A percentile compares a stretch with the other conserved stretches of the same genome.
Conservation (phyloP, 768 basidiomycete genomes). For the Pisolithus marmoratus region DNA sequence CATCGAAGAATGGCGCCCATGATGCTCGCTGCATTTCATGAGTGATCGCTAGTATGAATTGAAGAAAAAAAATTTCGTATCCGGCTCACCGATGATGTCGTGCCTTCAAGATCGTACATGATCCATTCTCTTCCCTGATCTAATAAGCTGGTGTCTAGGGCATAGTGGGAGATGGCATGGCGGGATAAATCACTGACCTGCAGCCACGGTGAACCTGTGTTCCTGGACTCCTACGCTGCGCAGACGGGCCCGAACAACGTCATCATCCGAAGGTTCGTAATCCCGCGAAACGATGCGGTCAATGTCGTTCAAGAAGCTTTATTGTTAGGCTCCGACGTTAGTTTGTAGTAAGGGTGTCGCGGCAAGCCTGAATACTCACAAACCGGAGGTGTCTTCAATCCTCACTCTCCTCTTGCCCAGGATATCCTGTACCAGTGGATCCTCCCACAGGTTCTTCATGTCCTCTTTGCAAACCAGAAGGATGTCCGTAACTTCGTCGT, state of each 20-base stretch:
- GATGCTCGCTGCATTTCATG: constrained; percentile 47
- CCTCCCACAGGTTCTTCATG: constrained; percentile 65
- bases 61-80: neutral
- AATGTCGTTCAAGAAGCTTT: constrained; percentile 64
- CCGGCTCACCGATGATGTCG: constrained; percentile 53
- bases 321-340: neutral
- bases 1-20: constrained; percentile 81
- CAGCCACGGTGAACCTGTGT: constrained; percentile 59
- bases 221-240: constrained; percentile 80
- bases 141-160: constrained; percentile 14
- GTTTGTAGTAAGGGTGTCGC: neutral
- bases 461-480: constrained; percentile 59
- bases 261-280: constrained; percentile 69
- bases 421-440: constrained; percentile 56
- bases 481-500: constrained; percentile 47
- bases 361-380: constrained; percentile 42
- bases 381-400: constrained; percentile 70
- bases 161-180: neutral
- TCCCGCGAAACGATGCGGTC: constrained; percentile 56
- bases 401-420: constrained; percentile 46
- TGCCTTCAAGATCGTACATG: constrained; percentile 78
- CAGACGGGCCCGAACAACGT: constrained; percentile 72
- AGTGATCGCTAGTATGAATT: neutral
- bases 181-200: constrained; percentile 37
- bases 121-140: constrained; percentile 70